Conservation (phyloP, 129 eudicot genomes). For the Apium graveolens region DNA sequence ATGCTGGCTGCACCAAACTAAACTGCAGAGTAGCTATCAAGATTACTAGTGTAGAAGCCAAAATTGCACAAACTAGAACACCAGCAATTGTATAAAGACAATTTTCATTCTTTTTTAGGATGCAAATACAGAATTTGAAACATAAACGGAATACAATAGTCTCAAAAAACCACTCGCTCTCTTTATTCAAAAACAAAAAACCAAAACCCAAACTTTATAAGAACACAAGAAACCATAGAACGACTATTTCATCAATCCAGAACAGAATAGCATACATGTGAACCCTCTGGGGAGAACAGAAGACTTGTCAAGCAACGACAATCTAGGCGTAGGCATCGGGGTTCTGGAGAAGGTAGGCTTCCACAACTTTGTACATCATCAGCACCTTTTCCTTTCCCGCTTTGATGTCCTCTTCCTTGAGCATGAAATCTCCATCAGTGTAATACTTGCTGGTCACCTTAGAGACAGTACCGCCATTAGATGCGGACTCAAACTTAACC, state of each 20-base stretch:
- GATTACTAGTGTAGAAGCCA: not conserved
- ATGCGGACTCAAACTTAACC: not conserved
- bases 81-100: not conserved
- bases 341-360: not conserved
- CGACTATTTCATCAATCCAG: not conserved
- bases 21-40: not conserved
- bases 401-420: constrained; percentile 1
- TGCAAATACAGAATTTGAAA: not conserved
- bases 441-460: constrained; percentile 3
- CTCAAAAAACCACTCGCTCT: not conserved
- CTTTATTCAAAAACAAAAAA: not conserved
- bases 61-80: not conserved
- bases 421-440: not conserved
- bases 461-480: not conserved
- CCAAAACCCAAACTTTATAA: not conserved
- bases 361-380: constrained; percentile 1
- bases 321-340: not conserved
- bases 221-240: not conserved
- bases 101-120: not conserved
- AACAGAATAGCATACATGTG: not conserved
- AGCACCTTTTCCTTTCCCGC: not conserved
- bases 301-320: not conserved
- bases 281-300: not conserved
- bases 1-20: not conserved
- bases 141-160: not conserved